Evolutionary conservation across 345 rosid genomes (phyloP).

Genomic region (Acer negundo): DNA sequence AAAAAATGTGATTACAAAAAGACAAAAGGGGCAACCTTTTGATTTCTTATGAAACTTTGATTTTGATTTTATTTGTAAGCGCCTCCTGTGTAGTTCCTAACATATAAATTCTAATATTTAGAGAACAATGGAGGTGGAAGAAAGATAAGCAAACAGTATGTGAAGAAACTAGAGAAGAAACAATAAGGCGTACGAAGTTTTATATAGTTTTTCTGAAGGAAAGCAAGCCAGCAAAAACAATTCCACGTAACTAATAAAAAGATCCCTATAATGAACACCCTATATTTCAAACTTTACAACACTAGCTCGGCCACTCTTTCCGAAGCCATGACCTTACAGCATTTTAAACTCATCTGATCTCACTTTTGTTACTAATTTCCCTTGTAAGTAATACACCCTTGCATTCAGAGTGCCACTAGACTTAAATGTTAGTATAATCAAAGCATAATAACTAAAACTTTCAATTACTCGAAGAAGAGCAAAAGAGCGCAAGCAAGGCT

Average conservation of each 20-base stretch:
- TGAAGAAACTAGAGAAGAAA: not conserved
- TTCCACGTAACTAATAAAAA: not conserved
- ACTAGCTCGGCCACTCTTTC: not conserved
- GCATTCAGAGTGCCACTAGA: not conserved
- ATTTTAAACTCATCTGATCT: not conserved
- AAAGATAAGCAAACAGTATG: not conserved
- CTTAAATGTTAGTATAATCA: not conserved
- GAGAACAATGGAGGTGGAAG: not conserved
- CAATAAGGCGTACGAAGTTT: not conserved
- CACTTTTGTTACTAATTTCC: not conserved
- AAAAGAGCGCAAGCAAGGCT: not conserved
- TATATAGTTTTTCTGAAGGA: not conserved
- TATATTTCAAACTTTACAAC: not conserved
- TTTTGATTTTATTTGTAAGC: slow-evolving; percentile 56
- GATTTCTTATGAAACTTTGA: slow-evolving; percentile 47
- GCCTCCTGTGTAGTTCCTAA: slow-evolving; percentile 76
- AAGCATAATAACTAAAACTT: not conserved
- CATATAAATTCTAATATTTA: not conserved
- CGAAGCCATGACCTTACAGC: not conserved
- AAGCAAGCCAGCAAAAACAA: not conserved
- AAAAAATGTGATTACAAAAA: not conserved
- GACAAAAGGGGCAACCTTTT: slow-evolving; percentile 37
- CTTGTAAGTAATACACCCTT: not conserved
- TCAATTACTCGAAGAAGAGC: not conserved
- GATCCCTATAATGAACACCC: not conserved